phyloP scores from a whole-genome alignment of 768 basidiomycete genomes.

The Crucibulum laeve region DNA sequence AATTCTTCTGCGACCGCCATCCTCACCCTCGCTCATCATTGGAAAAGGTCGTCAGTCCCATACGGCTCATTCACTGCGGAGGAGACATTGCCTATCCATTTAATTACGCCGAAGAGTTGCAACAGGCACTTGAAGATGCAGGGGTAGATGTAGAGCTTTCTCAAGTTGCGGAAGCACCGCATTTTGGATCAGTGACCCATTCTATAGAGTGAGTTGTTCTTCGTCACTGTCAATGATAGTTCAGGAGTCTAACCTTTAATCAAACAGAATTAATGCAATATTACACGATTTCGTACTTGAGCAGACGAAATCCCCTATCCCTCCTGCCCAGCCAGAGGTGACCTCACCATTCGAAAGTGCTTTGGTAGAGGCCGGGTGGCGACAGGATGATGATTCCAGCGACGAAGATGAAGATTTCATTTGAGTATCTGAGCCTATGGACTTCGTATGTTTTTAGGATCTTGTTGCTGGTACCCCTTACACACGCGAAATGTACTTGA shows the following conservation, averaged over 20 bases:
- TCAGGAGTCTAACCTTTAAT: background rate
- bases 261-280: constrained; percentile 20
- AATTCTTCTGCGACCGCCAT: constrained; percentile 23
- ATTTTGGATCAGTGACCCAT: constrained; percentile 32
- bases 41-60: constrained; percentile 21
- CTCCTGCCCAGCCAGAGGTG: constrained; percentile 15
- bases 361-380: constrained; percentile 19
- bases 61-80: constrained; percentile 26
- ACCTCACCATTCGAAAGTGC: constrained; percentile 25
- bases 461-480: too few relatives aligned
- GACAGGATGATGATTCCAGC: constrained; percentile 11
- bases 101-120: constrained; percentile 18
- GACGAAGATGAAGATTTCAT: constrained; percentile 19
- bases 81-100: constrained; percentile 32
- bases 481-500: too few relatives aligned
- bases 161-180: constrained; percentile 24
- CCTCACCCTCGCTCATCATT: constrained; percentile 16
- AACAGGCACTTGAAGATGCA: constrained; percentile 16
- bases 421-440: background rate
- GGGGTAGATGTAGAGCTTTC: constrained; percentile 21
- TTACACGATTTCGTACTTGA: constrained; percentile 24
- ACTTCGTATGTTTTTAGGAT: too few relatives aligned
- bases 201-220: constrained; percentile 18
- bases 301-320: constrained; percentile 14
- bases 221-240: background rate